A percentile compares a stretch with the other conserved stretches of the same genome.
Evolutionary conservation across 164 flowering plant genomes (phyloP).

Genomic region (grape (Vitis vinifera)): ASM3070453v1 NC_081806.1:9955001-9955500

Average conservation of each 20-base stretch:
- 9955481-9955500: conserved; percentile 6
- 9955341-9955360: conserved; percentile 2
- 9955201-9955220: conserved; percentile 26
- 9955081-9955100: conserved; percentile 38
- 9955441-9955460: conserved; percentile 23
- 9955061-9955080: conserved; percentile 24
- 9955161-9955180: conserved; percentile 31
- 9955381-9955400: background rate
- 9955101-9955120: conserved; percentile 31
- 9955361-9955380: background rate
- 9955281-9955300: conserved; percentile 23
- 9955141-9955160: background rate
- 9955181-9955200: conserved; percentile 23
- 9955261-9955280: conserved; percentile 38
- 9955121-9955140: conserved; percentile 15
- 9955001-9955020: conserved; percentile 88
- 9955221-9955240: conserved; percentile 22
- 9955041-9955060: conserved; percentile 15
- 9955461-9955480: conserved; percentile 23
- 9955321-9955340: conserved; percentile 14
- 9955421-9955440: conserved; percentile 9
- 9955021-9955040: conserved; percentile 93
- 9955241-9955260: conserved; percentile 37
- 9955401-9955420: conserved; percentile 16
- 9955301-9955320: conserved; percentile 24